Base-by-base conservation (phyloP, 257 asterid genomes). In the Mitragyna speciosa region DNA sequence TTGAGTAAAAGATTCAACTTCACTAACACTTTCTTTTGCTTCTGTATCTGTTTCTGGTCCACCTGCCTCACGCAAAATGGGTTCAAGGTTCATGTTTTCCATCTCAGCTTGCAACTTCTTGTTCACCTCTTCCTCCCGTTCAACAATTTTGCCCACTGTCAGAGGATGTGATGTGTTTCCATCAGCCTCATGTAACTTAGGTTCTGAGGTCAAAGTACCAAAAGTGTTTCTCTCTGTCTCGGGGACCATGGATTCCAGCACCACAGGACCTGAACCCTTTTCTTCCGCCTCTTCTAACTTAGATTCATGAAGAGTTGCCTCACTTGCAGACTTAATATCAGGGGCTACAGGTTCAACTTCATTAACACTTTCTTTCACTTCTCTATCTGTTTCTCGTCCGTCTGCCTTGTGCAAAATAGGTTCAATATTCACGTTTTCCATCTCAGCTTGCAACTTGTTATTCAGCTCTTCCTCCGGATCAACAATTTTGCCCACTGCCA, bases 191-290 rank as follows among this genome's bases (percentile, higher is more conserved):
- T 52, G 76, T 74, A 76, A 71, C 78, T 81, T 70, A 70, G 76
- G 39, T 31, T 84, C 81, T 75, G 73, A 36, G 19, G 63, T 52
- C 33, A 75, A 41, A 75, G 73, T 81, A 63, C 72, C 83, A 16
- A 72, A 64, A 67, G 74, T n/a, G 80, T 79, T 83, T 78, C 78
- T 64, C 31, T 52, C 88, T 64, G 76, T 87, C 80, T 51, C 81
- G 30, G 81, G 79, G 68, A 48, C 75, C 77, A 72, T 51, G 36
- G 69, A 36, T 33, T 70, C 78, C 49, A 12, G 39, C 59, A 22
- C 49, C 64, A 74, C 51, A 41, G 66, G 76, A 45, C 52, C 52
- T n/a, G 68, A 72, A 72, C 30, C 47, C 41, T 36, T 36, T 77
- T 66, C 43, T 36, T 36, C 41, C 41, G 41, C 2, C 41, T 36